These are phyloP conservation scores for Sporothrix phasma DNA, from an alignment of 2,329 filamentous ascomycete species.

Conservation along the genomic window DNA sequence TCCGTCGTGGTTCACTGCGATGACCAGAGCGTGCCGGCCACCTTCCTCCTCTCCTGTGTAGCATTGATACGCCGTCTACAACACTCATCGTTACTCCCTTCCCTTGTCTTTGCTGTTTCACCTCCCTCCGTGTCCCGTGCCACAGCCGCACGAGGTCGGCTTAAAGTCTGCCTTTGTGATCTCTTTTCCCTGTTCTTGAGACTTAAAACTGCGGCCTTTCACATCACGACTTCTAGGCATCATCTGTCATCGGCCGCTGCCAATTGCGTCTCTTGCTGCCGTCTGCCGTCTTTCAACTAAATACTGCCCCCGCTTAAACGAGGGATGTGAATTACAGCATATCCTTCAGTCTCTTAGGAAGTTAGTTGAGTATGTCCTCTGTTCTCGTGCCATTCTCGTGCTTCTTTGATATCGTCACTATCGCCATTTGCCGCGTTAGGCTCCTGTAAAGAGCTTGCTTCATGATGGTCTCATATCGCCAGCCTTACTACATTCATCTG, in stretches of 20 bases:
- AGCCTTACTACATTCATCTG: neutral
- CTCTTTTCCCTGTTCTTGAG: neutral
- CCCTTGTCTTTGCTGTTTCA: neutral
- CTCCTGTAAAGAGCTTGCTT: neutral
- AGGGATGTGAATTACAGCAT: slow-evolving; percentile 14
- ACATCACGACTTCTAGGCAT: neutral
- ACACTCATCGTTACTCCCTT: neutral
- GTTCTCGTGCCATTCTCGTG: neutral
- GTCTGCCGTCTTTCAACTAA: neutral
- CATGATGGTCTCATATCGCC: neutral
- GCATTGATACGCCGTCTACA: neutral
- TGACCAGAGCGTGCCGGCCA: neutral
- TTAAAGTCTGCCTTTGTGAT: neutral
- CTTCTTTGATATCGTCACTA: neutral
- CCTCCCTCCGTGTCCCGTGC: slow-evolving; percentile 4
- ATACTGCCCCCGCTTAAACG: neutral
- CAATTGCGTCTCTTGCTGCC: neutral
- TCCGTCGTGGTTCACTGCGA: slow-evolving; percentile 1
- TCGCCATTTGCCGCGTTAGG: neutral
- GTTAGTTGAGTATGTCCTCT: slow-evolving; percentile 13
- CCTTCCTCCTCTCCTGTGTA: slow-evolving; percentile 6
- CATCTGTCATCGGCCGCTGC: neutral
- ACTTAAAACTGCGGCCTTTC: neutral
- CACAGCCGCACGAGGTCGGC: neutral
- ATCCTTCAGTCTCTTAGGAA: neutral